These are phyloP conservation scores for Ambrosia artemisiifolia DNA, from an alignment of 129 eudicot genomes.

Conservation along the genomic window DNA sequence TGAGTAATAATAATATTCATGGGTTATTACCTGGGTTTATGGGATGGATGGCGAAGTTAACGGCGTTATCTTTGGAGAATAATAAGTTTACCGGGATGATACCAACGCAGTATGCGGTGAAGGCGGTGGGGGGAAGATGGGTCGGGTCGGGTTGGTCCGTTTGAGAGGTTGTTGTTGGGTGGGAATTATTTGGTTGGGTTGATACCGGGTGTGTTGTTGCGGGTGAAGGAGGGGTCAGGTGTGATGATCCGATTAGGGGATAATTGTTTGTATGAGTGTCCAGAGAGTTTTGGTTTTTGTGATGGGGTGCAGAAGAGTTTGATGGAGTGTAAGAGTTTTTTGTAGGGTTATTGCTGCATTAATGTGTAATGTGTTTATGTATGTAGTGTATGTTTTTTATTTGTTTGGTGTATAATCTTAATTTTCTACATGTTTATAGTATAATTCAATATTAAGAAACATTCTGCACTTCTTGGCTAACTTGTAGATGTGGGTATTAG, in stretches of 20 bases:
- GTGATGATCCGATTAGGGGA: constrained; percentile 56
- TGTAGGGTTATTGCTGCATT: background rate
- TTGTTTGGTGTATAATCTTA: too few species aligned
- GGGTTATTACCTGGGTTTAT: too few species aligned
- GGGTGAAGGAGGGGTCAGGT: constrained; percentile 53
- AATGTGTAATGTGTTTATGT: background rate
- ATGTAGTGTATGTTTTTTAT: background rate
- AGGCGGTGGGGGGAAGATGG: constrained; percentile 34
- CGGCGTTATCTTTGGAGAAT: too few species aligned
- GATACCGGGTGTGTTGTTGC: constrained; percentile 77
- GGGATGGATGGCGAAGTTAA: too few species aligned
- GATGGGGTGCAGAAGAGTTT: too few species aligned
- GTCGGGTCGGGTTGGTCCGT: too few species aligned
- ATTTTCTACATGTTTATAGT: too few species aligned
- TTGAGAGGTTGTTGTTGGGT: constrained; percentile 79
- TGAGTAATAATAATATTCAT: too few species aligned
- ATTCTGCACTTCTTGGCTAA: too few species aligned
- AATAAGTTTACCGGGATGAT: constrained; percentile 74
- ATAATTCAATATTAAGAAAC: too few species aligned
- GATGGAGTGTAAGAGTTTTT: constrained; percentile 51
- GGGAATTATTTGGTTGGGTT: constrained; percentile 84
- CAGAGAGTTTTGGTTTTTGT: too few species aligned
- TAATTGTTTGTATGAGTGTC: constrained; percentile 76
- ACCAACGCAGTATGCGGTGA: constrained; percentile 63
- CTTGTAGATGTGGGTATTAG: too few species aligned